These are phyloP conservation scores for Brasilioporus rufonigricans DNA, from an alignment of 768 basidiomycete species.

Conservation along the genomic window DNA sequence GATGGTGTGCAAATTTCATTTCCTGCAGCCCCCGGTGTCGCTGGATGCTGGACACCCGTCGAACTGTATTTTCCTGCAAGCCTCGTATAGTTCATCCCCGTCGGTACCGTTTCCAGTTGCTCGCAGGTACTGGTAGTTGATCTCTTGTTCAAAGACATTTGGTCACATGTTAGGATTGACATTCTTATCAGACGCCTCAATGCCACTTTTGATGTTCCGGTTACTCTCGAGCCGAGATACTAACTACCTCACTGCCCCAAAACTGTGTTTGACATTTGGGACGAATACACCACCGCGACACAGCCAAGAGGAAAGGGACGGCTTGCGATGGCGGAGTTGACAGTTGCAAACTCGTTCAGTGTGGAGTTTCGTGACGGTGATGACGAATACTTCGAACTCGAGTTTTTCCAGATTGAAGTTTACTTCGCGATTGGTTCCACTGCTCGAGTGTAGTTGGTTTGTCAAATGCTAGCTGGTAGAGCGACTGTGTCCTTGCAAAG, in stretches of 20 bases:
- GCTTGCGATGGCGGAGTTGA: neutral
- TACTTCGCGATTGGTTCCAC: too few relatives aligned
- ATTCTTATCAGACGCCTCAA: neutral
- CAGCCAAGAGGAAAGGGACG: neutral
- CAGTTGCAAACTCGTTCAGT: neutral
- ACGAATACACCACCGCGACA: neutral
- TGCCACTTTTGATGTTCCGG: neutral
- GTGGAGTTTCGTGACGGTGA: neutral
- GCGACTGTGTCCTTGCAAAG: too few relatives aligned
- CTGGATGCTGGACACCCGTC: neutral
- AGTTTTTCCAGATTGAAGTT: too few relatives aligned
- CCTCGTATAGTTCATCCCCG: neutral
- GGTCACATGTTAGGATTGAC: neutral
- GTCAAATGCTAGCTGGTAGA: too few relatives aligned
- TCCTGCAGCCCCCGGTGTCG: neutral
- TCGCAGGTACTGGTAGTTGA: too few relatives aligned
- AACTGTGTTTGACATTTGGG: neutral
- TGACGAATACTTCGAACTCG: neutral
- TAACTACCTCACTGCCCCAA: neutral
- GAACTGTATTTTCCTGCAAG: neutral
- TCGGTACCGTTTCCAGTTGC: neutral
- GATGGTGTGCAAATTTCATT: neutral
- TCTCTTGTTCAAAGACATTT: neutral
- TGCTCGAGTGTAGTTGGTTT: too few relatives aligned
- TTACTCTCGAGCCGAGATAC: neutral